Percentiles rank a stretch among this genome's conserved stretches.
Conservation (phyloP, 495 filamentous ascomycete species). For the Apodospora peruviana region DNA sequence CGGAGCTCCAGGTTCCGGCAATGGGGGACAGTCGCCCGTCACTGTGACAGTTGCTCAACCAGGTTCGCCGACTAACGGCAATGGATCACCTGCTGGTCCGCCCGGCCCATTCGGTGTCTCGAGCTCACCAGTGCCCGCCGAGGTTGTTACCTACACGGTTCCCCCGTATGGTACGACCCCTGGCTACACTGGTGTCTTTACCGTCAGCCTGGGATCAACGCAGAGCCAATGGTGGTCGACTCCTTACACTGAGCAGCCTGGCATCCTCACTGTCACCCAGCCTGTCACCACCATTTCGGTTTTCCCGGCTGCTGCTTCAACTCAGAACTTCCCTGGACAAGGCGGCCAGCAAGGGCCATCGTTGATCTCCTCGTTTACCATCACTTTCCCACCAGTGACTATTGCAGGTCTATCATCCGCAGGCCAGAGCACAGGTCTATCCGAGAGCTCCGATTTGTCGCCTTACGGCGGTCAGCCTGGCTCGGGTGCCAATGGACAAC, state of each 20-base stretch:
- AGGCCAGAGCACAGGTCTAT: neutral
- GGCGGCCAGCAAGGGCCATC: neutral
- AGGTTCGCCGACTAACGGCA: neutral
- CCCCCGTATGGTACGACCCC: slow-evolving; percentile 7
- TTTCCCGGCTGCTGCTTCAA: neutral
- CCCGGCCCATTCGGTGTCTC: neutral
- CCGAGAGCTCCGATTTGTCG: too few species aligned
- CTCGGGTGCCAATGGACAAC: neutral
- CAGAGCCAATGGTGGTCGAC: too few species aligned
- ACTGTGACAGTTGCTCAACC: slow-evolving; percentile 1
- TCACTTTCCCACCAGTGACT: too few species aligned
- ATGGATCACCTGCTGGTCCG: neutral
- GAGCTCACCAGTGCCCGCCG: neutral
- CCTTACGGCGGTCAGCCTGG: neutral
- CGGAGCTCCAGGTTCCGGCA: neutral
- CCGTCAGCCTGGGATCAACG: too few species aligned
- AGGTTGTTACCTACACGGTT: slow-evolving; percentile 14
- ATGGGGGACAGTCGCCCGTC: neutral
- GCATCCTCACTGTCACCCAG: too few species aligned
- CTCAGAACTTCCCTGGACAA: neutral
- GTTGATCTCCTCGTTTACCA: too few species aligned
- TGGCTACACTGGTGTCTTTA: slow-evolving; percentile 10
- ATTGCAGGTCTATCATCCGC: neutral
- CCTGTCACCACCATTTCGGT: too few species aligned
- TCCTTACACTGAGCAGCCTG: too few species aligned